phyloP scores from a whole-genome alignment of 2,329 filamentous ascomycete genomes.

The Trichophyton verrucosum region DNA sequence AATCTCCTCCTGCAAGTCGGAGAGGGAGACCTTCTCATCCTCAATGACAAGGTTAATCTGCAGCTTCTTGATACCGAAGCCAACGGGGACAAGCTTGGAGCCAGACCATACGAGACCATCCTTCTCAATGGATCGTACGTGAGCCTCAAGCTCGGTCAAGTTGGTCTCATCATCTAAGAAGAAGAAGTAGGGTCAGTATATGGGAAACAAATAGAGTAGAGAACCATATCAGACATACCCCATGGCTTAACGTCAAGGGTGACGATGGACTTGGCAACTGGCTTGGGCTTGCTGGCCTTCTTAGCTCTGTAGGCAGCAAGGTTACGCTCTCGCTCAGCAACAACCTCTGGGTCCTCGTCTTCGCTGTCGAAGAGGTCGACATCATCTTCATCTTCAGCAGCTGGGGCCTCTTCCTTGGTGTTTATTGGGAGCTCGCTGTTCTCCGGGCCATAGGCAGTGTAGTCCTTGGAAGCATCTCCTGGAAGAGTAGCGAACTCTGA shows the following conservation, averaged over 20 bases:
- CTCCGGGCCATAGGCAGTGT: constrained; percentile 86
- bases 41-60: constrained; percentile 97
- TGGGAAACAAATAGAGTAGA: not conserved
- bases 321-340: constrained; percentile 71
- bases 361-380: constrained; percentile 89
- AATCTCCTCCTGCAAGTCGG: constrained; percentile 80
- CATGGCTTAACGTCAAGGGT: constrained; percentile 97
- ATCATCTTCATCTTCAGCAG: constrained; percentile 77
- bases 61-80: constrained; percentile 98
- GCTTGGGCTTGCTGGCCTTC: constrained; percentile 89
- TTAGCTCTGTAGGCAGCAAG: constrained; percentile 91
- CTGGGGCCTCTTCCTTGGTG: constrained; percentile 68
- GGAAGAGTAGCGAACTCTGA: constrained; percentile 81
- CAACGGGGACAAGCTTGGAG: constrained; percentile 77
- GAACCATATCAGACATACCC: constrained; percentile 52
- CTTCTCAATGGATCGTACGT: constrained; percentile 72
- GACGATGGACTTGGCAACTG: constrained; percentile 87
- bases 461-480: constrained; percentile 79
- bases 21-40: constrained; percentile 85
- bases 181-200: not conserved
- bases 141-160: constrained; percentile 66
- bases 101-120: constrained; percentile 95
- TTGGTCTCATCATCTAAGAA: constrained; percentile 78
- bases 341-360: constrained; percentile 84
- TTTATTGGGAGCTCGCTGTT: constrained; percentile 63